Conservation (phyloP, 75 land plant genomes). For the Adiantum capillusveneris region DNA sequence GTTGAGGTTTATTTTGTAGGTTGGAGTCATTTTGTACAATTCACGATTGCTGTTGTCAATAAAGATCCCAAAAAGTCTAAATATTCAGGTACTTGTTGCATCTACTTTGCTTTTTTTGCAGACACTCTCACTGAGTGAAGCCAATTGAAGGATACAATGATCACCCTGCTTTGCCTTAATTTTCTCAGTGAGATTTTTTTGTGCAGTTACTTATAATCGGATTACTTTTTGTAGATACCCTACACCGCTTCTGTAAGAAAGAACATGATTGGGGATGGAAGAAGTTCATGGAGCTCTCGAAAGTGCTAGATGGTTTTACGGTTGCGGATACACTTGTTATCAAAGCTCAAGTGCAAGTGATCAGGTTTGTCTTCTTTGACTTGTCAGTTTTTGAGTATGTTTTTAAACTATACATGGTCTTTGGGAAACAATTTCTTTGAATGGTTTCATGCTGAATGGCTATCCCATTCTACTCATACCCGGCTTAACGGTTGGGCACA, state of each 20-base stretch:
- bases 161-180: no score
- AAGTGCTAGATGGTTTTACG: conserved; percentile 92
- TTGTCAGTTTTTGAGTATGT: no score
- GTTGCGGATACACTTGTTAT: conserved; percentile 87
- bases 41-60: conserved; percentile 99
- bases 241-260: conserved; percentile 98
- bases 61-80: conserved; percentile 99
- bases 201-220: no score
- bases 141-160: no score
- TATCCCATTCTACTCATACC: no score
- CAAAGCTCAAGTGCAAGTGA: conserved; percentile 99
- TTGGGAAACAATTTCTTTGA: no score
- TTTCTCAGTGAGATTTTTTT: no score
- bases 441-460: no score
- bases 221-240: conserved; percentile 60
- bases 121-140: no score
- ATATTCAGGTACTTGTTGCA: conserved; percentile 61
- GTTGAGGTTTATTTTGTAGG: conserved; percentile 33
- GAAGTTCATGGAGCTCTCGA: conserved; percentile 98
- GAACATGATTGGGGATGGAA: conserved; percentile 99
- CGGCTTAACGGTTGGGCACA: no score
- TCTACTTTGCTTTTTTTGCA: no score
- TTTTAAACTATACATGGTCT: not conserved
- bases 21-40: conserved; percentile 99
- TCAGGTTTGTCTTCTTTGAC: conserved; percentile 43